phyloP scores from a whole-genome alignment of 352 stramenopile species.

The Phytophthora megakarya region DNA sequence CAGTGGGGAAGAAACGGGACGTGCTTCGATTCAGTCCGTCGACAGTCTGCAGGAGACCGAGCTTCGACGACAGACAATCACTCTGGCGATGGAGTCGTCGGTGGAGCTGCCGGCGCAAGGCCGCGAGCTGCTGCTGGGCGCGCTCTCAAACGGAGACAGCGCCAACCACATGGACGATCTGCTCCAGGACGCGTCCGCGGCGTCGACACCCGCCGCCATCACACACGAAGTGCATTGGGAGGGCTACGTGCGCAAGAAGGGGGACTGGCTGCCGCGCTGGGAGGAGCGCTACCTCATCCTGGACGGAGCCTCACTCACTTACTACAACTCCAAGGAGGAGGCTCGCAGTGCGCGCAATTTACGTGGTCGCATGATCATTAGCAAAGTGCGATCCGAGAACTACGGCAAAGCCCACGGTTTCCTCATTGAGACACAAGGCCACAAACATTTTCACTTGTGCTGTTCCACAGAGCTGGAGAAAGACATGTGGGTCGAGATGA shows the following conservation, averaged over 20 bases:
- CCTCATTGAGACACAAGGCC: constrained; percentile 84
- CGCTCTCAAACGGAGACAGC: constrained; percentile 29
- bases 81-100: constrained; percentile 25
- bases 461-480: constrained; percentile 88
- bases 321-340: constrained; percentile 90
- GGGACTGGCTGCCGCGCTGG: constrained; percentile 90
- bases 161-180: constrained; percentile 40
- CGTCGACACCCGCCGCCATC: constrained; percentile 44
- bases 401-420: constrained; percentile 90
- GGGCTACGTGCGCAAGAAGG: constrained; percentile 90
- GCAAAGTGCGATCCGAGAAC: constrained; percentile 81
- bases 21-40: constrained; percentile 40
- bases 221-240: constrained; percentile 88
- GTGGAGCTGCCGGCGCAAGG: constrained; percentile 42
- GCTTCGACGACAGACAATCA: constrained; percentile 26
- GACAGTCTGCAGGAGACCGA: constrained; percentile 8
- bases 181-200: constrained; percentile 40
- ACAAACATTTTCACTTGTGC: constrained; percentile 90
- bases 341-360: constrained; percentile 80
- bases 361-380: constrained; percentile 82
- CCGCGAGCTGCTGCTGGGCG: constrained; percentile 50
- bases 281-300: constrained; percentile 89
- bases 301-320: constrained; percentile 79
- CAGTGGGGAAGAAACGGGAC: constrained; percentile 27
- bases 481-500: constrained; percentile 93